phyloP scores from a whole-genome alignment of 257 asterid species.

The Leonotis leonurus region DNA sequence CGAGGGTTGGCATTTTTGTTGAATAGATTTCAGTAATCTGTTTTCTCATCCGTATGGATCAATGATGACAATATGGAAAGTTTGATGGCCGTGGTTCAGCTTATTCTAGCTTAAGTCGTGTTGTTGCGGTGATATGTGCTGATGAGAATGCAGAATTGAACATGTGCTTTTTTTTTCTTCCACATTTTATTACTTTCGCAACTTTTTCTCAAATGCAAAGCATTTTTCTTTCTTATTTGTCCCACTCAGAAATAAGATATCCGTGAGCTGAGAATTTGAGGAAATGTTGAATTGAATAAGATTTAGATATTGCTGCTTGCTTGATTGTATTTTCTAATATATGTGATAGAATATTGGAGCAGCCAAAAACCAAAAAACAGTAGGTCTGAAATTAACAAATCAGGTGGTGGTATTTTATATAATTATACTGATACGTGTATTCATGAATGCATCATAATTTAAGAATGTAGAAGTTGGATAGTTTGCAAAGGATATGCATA shows the following conservation, averaged over 20 bases:
- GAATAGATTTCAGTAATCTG: neutral
- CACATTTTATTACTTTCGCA: neutral
- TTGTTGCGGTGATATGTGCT: neutral
- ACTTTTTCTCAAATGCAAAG: neutral
- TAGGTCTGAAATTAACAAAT: neutral
- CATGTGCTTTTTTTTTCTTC: neutral
- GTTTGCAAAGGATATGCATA: neutral
- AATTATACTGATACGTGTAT: too few species aligned
- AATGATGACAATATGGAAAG: neutral
- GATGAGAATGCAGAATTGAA: neutral
- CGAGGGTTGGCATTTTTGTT: slow-evolving; percentile 2
- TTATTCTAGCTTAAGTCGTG: neutral
- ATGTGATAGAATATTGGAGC: neutral
- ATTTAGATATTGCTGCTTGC: neutral
- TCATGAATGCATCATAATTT: too few species aligned
- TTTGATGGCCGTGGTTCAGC: neutral
- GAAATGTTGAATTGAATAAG: neutral
- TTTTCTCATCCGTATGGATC: neutral
- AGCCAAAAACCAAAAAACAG: neutral
- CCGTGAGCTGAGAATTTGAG: neutral
- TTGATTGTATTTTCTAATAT: neutral
- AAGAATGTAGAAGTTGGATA: slow-evolving; percentile 3
- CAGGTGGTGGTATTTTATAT: neutral
- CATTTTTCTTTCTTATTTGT: neutral
- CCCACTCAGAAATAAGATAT: neutral